phyloP scores from a whole-genome alignment of 148 eudicot species.

The Selenicereus undatus region DNA sequence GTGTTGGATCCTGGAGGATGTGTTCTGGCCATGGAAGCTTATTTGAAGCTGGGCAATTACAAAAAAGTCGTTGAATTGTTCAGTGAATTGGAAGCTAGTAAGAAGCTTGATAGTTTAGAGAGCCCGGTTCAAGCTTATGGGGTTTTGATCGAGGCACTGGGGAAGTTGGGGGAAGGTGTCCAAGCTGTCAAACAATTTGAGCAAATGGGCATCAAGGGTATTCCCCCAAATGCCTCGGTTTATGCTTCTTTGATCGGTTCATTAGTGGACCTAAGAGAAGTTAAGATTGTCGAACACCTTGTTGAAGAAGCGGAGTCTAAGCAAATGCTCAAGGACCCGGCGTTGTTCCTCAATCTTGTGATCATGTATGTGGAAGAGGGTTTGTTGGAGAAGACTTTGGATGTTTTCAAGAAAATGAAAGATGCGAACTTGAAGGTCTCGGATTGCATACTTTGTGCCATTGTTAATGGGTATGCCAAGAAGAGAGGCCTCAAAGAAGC shows the following conservation, averaged over 20 bases:
- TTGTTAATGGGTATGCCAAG: constrained; percentile 74
- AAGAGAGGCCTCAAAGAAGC: constrained; percentile 57
- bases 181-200: constrained; percentile 62
- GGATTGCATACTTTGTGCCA: constrained; percentile 81
- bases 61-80: constrained; percentile 55
- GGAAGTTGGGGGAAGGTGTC: constrained; percentile 46
- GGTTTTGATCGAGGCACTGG: constrained; percentile 55
- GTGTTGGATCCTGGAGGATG: constrained; percentile 50
- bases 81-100: constrained; percentile 37
- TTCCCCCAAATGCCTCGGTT: constrained; percentile 33
- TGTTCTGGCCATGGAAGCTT: constrained; percentile 63
- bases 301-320: constrained; percentile 55
- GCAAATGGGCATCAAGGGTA: constrained; percentile 51
- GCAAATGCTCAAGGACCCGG: constrained; percentile 77
- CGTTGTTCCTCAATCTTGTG: constrained; percentile 60
- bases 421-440: constrained; percentile 51
- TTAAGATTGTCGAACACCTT: constrained; percentile 50
- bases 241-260: constrained; percentile 63
- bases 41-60: constrained; percentile 38
- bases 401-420: constrained; percentile 54
- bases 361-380: constrained; percentile 67
- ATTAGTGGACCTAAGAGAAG: constrained; percentile 41
- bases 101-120: constrained; percentile 22
- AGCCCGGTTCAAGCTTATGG: constrained; percentile 38
- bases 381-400: constrained; percentile 55